Evolutionary conservation across 768 basidiomycete species (phyloP).

Genomic region (Suillus subalutaceus): DNA sequence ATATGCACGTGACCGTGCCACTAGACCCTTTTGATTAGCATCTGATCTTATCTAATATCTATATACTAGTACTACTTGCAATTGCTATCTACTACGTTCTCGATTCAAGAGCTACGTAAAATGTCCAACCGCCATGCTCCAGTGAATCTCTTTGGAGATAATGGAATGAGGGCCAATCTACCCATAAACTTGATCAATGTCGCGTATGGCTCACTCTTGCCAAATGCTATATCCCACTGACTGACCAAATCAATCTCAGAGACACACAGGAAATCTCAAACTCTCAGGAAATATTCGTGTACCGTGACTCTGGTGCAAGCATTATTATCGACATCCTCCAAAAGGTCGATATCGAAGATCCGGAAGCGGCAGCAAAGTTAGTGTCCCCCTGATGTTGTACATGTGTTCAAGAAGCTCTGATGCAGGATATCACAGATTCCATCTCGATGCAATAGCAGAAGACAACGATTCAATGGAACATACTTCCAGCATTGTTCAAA

Average conservation of each 20-base stretch:
- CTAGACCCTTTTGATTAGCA: background rate
- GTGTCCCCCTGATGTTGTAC: background rate
- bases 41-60: background rate
- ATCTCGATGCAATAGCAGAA: constrained; percentile 88
- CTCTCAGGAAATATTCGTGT: constrained; percentile 91
- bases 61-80: background rate
- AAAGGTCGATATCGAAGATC: constrained; percentile 58
- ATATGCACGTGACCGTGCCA: constrained; percentile 6
- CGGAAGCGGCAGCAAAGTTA: constrained; percentile 68
- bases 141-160: constrained; percentile 77
- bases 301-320: constrained; percentile 66
- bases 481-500: background rate
- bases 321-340: constrained; percentile 86
- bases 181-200: constrained; percentile 73
- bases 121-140: background rate
- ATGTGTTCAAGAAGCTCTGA: constrained; percentile 4
- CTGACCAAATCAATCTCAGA: constrained; percentile 35
- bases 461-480: constrained; percentile 71
- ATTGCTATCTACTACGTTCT: background rate
- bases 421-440: constrained; percentile 61
- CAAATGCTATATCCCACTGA: background rate
- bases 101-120: background rate
- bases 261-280: constrained; percentile 86
- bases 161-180: constrained; percentile 58
- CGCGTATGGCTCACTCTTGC: constrained; percentile 53